Percentiles rank a stretch among this genome's conserved stretches.
Evolutionary conservation across 257 asterid genomes (phyloP).

Genomic region (Solanum bulbocastanum): DNA sequence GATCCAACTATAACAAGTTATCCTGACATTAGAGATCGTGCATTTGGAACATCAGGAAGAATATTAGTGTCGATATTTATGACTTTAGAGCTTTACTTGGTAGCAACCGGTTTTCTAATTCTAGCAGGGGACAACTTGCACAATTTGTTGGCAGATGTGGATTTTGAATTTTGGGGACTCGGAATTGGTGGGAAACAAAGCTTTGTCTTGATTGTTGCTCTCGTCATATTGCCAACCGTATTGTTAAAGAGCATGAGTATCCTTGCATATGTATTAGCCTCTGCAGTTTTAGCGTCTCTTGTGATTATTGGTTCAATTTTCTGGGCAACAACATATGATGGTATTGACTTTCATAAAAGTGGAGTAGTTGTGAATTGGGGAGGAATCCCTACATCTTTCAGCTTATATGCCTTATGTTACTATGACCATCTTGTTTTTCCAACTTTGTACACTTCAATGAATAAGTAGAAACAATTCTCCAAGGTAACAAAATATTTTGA

Average conservation of each 20-base stretch:
- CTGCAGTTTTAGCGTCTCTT: slow-evolving; percentile 67
- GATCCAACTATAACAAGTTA: slow-evolving; percentile 49
- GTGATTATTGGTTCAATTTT: slow-evolving; percentile 47
- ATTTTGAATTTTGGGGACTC: slow-evolving; percentile 22
- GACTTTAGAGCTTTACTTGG: slow-evolving; percentile 70
- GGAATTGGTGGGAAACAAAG: slow-evolving; percentile 37
- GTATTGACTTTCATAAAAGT: slow-evolving; percentile 43
- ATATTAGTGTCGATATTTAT: slow-evolving; percentile 42
- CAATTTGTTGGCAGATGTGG: slow-evolving; percentile 35
- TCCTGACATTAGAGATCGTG: slow-evolving; percentile 69
- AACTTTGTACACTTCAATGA: slow-evolving; percentile 73
- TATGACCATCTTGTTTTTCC: slow-evolving; percentile 98
- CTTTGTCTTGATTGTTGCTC: slow-evolving; percentile 46
- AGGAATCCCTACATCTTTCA: slow-evolving; percentile 68
- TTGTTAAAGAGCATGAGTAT: slow-evolving; percentile 62
- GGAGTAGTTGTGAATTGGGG: slow-evolving; percentile 28
- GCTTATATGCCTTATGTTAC: slow-evolving; percentile 78
- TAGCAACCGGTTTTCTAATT: slow-evolving; percentile 83
- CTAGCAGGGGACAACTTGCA: slow-evolving; percentile 70
- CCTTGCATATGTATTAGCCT: slow-evolving; percentile 73
- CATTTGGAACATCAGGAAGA: slow-evolving; percentile 68
- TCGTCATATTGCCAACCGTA: slow-evolving; percentile 59
- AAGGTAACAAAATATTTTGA: slow-evolving; percentile 29
- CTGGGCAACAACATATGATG: slow-evolving; percentile 56
- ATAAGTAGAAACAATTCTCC: slow-evolving; percentile 56